These are phyloP conservation scores for Aspergillus luchuensis DNA, from an alignment of 2,329 filamentous ascomycete genomes.

Conservation along the genomic window DNA sequence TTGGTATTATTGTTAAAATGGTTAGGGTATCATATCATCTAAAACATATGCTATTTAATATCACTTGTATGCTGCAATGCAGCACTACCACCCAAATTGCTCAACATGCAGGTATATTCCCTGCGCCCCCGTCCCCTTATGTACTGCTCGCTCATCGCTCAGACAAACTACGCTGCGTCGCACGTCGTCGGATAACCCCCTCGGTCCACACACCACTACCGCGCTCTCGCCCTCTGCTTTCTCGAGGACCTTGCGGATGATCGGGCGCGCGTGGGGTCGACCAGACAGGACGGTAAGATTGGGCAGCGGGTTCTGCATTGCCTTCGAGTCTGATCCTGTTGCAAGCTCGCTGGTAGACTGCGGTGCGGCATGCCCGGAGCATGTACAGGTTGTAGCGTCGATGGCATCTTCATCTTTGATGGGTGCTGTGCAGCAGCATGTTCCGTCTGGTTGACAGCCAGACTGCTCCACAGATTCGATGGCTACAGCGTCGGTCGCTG, in stretches of 20 bases:
- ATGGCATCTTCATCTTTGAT: slow-evolving; percentile 50
- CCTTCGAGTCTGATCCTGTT: not conserved
- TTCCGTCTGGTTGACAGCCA: slow-evolving; percentile 31
- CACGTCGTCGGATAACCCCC: slow-evolving; percentile 57
- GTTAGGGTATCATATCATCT: not conserved
- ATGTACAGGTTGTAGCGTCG: slow-evolving; percentile 39
- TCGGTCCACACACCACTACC: slow-evolving; percentile 64
- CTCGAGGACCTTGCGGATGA: slow-evolving; percentile 60
- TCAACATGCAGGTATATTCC: slow-evolving; percentile 64
- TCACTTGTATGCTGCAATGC: not conserved
- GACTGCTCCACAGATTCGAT: slow-evolving; percentile 17
- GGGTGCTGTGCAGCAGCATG: slow-evolving; percentile 53
- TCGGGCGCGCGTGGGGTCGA: slow-evolving; percentile 53
- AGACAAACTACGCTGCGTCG: slow-evolving; percentile 57
- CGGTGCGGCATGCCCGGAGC: slow-evolving; percentile 31
- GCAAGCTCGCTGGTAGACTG: not conserved
- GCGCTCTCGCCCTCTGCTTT: slow-evolving; percentile 63
- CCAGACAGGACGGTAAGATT: slow-evolving; percentile 46
- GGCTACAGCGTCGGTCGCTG: slow-evolving; percentile 15
- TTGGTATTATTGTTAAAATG: too few species aligned
- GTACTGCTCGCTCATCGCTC: slow-evolving; percentile 66
- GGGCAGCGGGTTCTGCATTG: not conserved
- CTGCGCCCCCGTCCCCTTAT: slow-evolving; percentile 68
- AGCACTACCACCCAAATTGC: slow-evolving; percentile 51
- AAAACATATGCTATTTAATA: not conserved